Conservation (phyloP, 257 asterid species). For the Salvia splendens region DNA sequence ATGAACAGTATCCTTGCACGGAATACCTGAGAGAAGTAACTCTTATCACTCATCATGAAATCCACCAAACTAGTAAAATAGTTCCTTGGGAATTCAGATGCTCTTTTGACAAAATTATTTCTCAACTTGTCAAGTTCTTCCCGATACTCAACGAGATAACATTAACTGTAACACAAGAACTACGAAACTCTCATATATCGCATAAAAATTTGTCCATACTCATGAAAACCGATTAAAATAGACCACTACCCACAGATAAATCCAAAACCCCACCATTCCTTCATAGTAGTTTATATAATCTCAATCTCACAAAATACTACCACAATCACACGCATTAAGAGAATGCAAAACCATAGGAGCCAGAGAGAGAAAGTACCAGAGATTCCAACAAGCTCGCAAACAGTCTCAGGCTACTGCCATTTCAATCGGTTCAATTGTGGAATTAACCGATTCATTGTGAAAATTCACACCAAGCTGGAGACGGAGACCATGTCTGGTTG, state of each 20-base stretch:
- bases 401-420: constrained; percentile 34
- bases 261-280: too few relatives aligned
- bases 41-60: constrained; percentile 97
- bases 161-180: constrained; percentile 38
- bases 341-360: too few relatives aligned
- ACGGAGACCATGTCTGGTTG: neutral
- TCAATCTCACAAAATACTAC: too few relatives aligned
- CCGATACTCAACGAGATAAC: constrained; percentile 55
- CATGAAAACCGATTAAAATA: too few relatives aligned
- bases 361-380: too few relatives aligned
- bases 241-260: too few relatives aligned
- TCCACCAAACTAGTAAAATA: constrained; percentile 97
- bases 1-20: constrained; percentile 21
- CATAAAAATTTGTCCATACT: too few relatives aligned
- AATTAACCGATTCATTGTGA: constrained; percentile 11
- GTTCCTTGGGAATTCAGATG: constrained; percentile 87
- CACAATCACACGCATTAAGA: too few relatives aligned
- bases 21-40: constrained; percentile 93
- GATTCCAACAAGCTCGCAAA: too few relatives aligned
- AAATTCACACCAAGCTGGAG: neutral
- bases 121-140: constrained; percentile 87
- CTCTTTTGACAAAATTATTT: constrained; percentile 80
- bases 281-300: too few relatives aligned
- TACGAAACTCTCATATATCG: too few relatives aligned
- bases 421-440: constrained; percentile 31